Conservation (phyloP, 805 yeast genomes). For the Wickerhamiella slavikovae region DNA sequence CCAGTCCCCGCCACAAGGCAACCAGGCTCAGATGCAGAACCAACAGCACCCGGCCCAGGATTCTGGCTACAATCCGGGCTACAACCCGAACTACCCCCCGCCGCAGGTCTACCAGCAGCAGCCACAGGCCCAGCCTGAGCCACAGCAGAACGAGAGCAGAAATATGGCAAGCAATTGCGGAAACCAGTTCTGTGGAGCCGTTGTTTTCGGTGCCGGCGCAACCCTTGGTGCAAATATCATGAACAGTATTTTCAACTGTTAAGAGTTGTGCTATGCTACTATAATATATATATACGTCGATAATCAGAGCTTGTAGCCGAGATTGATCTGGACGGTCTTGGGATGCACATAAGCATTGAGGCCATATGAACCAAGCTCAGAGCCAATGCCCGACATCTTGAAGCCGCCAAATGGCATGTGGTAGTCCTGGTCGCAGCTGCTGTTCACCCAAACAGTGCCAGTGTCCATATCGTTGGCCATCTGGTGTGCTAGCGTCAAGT, state of each 20-base stretch:
- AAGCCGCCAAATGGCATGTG: conserved; percentile 86
- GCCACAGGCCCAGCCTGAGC: conserved; percentile 4
- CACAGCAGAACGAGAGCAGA: conserved; percentile 6
- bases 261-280: background rate
- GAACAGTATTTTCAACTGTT: conserved; percentile 15
- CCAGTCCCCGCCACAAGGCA: too few relatives aligned
- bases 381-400: conserved; percentile 80
- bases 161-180: conserved; percentile 23
- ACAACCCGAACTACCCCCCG: too few relatives aligned
- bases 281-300: background rate
- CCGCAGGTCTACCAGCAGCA: conserved; percentile 9
- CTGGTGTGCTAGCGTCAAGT: conserved; percentile 42
- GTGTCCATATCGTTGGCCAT: conserved; percentile 40
- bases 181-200: conserved; percentile 66
- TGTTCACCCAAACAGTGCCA: conserved; percentile 61
- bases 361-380: conserved; percentile 83
- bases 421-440: conserved; percentile 73
- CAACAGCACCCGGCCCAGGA: too few relatives aligned
- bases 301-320: conserved; percentile 10
- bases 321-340: conserved; percentile 45
- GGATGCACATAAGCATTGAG: conserved; percentile 66
- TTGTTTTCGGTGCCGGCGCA: conserved; percentile 89
- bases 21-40: too few relatives aligned
- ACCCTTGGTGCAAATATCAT: conserved; percentile 68
- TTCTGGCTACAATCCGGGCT: too few relatives aligned